Evolutionary conservation across 2,329 filamentous ascomycete species (phyloP).

Genomic region (Fusarium continuum): DNA sequence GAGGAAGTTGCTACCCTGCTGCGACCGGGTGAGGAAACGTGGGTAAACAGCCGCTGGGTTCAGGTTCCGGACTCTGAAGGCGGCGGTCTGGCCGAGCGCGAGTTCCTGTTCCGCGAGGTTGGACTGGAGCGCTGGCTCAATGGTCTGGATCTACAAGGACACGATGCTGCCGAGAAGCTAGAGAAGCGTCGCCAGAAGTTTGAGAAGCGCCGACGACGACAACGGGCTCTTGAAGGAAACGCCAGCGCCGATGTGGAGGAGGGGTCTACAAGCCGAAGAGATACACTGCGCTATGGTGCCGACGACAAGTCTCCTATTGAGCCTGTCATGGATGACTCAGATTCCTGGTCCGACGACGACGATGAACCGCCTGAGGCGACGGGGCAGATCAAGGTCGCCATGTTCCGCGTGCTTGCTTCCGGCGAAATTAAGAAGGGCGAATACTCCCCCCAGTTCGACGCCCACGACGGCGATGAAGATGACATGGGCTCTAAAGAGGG

Average conservation of each 20-base stretch:
- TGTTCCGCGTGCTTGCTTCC: conserved; percentile 93
- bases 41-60: conserved; percentile 99
- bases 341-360: conserved; percentile 79
- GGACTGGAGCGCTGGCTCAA: conserved; percentile 97
- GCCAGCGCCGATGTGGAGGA: conserved; percentile 49
- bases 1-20: conserved; percentile 96
- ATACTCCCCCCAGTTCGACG: conserved; percentile 97
- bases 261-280: conserved; percentile 55
- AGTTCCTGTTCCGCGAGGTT: conserved; percentile 97
- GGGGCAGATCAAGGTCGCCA: conserved; percentile 96
- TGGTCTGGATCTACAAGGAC: conserved; percentile 91
- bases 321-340: conserved; percentile 72
- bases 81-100: conserved; percentile 91
- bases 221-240: conserved; percentile 59
- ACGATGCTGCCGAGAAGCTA: conserved; percentile 87
- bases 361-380: conserved; percentile 93
- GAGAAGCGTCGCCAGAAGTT: conserved; percentile 88
- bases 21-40: conserved; percentile 93
- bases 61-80: conserved; percentile 91
- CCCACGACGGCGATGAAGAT: conserved; percentile 92
- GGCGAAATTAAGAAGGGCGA: conserved; percentile 98
- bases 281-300: conserved; percentile 82
- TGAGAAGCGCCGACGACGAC: conserved; percentile 71
- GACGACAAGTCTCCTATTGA: conserved; percentile 80
- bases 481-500: conserved; percentile 58